Percentiles rank a stretch among this genome's conserved stretches.
Evolutionary conservation across 768 basidiomycete genomes (phyloP).

Genomic region (Mycena kentingensis): DNA sequence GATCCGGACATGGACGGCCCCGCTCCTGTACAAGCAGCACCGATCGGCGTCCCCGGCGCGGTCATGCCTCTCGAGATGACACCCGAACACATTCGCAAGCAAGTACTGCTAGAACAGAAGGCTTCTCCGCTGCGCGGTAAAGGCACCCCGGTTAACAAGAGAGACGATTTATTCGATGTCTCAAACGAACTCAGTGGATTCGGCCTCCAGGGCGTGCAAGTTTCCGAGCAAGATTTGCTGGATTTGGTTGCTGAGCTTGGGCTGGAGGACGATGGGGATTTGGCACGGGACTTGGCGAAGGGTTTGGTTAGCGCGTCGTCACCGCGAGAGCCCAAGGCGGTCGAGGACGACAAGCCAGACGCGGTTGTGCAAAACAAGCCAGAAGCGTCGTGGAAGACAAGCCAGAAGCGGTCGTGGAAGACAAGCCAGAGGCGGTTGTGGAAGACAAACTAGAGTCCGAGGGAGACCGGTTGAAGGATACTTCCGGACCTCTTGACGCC

Average conservation of each 20-base stretch:
- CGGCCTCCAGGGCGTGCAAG: constrained; percentile 75
- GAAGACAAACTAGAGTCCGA: neutral
- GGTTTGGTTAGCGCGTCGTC: constrained; percentile 40
- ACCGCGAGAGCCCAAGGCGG: neutral
- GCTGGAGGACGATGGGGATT: constrained; percentile 74
- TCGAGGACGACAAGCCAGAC: constrained; percentile 3
- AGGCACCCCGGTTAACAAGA: constrained; percentile 55
- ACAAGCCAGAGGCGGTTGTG: neutral
- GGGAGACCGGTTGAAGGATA: neutral
- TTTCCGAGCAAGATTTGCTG: constrained; percentile 72
- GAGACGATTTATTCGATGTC: constrained; percentile 59
- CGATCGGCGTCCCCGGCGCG: constrained; percentile 83
- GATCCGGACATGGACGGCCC: constrained; percentile 60
- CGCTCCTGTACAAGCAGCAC: constrained; percentile 42
- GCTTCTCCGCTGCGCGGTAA: constrained; percentile 49
- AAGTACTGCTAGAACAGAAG: constrained; percentile 47
- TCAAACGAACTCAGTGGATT: constrained; percentile 68
- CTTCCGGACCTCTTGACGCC: too few species aligned
- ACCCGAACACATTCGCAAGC: constrained; percentile 66
- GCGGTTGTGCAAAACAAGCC: neutral
- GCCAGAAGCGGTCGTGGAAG: neutral
- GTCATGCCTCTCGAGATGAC: constrained; percentile 76
- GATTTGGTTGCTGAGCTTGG: constrained; percentile 76
- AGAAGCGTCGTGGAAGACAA: neutral
- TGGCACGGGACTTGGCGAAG: constrained; percentile 71